Percentiles rank a stretch among this genome's conserved stretches.
Conservation (phyloP, 2,329 filamentous ascomycete genomes). For the Fusarium ramigenum region DNA sequence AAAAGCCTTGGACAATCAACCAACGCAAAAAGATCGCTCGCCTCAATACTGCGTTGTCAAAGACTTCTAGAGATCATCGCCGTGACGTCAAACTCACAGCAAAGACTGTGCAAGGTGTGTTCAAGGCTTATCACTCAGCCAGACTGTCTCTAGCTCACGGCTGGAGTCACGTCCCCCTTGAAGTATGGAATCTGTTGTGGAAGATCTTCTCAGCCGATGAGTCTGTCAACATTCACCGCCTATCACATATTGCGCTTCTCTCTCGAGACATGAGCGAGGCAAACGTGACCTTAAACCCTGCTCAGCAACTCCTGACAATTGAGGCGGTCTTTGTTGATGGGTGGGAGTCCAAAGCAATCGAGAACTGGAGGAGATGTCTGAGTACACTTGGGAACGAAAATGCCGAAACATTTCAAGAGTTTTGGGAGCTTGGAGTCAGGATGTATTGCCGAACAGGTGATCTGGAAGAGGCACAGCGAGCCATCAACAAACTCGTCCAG, state of each 20-base stretch:
- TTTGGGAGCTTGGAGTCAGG: constrained; percentile 72
- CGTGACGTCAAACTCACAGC: constrained; percentile 42
- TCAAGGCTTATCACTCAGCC: constrained; percentile 61
- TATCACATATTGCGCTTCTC: constrained; percentile 69
- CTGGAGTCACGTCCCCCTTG: constrained; percentile 65
- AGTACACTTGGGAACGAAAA: constrained; percentile 59
- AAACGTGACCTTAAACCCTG: constrained; percentile 62
- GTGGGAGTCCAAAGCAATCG: constrained; percentile 66
- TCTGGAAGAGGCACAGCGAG: constrained; percentile 65
- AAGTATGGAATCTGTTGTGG: constrained; percentile 75
- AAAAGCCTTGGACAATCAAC: constrained; percentile 49
- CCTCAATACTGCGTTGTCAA: constrained; percentile 47
- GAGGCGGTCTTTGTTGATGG: constrained; percentile 74
- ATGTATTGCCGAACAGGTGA: constrained; percentile 70
- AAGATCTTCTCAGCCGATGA: constrained; percentile 64
- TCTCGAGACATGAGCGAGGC: constrained; percentile 72
- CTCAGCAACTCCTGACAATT: constrained; percentile 72
- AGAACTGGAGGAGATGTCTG: constrained; percentile 70
- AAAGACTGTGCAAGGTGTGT: constrained; percentile 53
- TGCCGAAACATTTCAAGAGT: constrained; percentile 59
- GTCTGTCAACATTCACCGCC: constrained; percentile 61
- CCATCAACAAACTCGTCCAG: constrained; percentile 63
- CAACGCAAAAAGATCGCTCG: constrained; percentile 52
- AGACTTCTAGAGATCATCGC: constrained; percentile 43
- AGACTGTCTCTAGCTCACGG: constrained; percentile 54